Conservation (phyloP, 768 basidiomycete genomes). For the Ramaria sp. region DNA sequence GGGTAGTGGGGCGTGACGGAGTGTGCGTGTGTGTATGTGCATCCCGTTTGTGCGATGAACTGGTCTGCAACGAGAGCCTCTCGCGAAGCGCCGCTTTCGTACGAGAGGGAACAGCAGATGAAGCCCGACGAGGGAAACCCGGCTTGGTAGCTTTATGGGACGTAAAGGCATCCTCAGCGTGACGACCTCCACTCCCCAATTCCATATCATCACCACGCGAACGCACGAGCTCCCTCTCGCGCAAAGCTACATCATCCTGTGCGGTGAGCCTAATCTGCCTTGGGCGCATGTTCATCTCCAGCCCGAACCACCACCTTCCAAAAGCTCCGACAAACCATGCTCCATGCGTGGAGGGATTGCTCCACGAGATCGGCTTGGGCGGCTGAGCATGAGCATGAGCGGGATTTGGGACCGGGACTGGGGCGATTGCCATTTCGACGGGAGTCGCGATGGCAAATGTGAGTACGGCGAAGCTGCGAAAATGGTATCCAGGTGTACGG, state of each 20-base stretch:
- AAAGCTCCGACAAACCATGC: constrained; percentile 88
- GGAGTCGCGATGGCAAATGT: constrained; percentile 74
- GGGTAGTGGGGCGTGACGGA: constrained; percentile 49
- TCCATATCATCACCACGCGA: background rate
- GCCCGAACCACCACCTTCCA: constrained; percentile 81
- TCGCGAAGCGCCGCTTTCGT: constrained; percentile 6
- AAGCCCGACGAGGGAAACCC: background rate
- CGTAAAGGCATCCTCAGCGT: background rate
- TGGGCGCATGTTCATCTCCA: constrained; percentile 9
- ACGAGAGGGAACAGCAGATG: background rate
- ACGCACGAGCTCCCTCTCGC: background rate
- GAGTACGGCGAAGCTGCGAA: constrained; percentile 79
- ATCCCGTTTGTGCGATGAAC: constrained; percentile 1
- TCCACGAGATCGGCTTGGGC: constrained; percentile 26
- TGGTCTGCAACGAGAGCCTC: constrained; percentile 1
- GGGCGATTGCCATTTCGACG: constrained; percentile 24
- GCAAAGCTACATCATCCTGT: background rate
- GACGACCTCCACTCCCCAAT: background rate
- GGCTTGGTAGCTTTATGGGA: background rate
- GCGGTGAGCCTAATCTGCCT: constrained; percentile 3
- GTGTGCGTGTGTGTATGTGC: background rate
- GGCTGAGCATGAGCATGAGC: constrained; percentile 11
- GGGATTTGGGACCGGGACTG: constrained; percentile 9
- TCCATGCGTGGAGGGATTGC: constrained; percentile 45
- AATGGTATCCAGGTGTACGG: constrained; percentile 82